These are phyloP conservation scores for Dendryphion nanum DNA, from an alignment of 2,329 filamentous ascomycete genomes.

Conservation along the genomic window DNA sequence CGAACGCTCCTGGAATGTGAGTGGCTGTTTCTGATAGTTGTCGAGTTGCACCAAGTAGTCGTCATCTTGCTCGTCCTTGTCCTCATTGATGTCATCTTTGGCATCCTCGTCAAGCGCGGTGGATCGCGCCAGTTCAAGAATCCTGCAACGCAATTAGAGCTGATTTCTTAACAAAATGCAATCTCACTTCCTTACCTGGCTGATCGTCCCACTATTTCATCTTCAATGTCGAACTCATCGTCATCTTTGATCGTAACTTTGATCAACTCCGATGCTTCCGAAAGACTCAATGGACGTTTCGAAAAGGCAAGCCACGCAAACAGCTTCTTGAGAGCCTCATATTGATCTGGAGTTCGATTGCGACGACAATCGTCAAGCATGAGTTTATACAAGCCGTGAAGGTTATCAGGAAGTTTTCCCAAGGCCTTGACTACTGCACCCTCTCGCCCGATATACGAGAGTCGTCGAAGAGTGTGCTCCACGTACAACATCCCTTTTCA, in stretches of 20 bases:
- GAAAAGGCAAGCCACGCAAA: constrained; percentile 24
- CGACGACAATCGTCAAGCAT: constrained; percentile 15
- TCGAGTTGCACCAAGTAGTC: constrained; percentile 6
- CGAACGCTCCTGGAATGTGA: constrained; percentile 21
- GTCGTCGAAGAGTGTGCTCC: constrained; percentile 32
- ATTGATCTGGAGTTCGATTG: constrained; percentile 15
- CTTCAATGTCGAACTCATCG: constrained; percentile 14
- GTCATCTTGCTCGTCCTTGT: constrained; percentile 9
- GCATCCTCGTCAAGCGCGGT: constrained; percentile 7
- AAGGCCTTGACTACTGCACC: constrained; percentile 32
- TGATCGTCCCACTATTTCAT: constrained; percentile 18
- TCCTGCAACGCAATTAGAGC: constrained; percentile 7
- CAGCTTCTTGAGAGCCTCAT: constrained; percentile 14
- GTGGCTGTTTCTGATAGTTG: constrained; percentile 7
- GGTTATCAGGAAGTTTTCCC: constrained; percentile 14
- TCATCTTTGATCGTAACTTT: constrained; percentile 11
- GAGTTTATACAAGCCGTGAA: constrained; percentile 14
- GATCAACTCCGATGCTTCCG: constrained; percentile 14
- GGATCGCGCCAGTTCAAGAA: constrained; percentile 14
- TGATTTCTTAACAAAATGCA: neutral
- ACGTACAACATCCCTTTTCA: constrained; percentile 36
- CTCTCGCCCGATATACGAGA: constrained; percentile 34
- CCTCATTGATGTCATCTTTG: constrained; percentile 10
- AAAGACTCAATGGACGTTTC: constrained; percentile 15
- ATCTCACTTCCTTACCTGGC: constrained; percentile 9